Base-by-base conservation (phyloP, 2,329 filamentous ascomycete genomes). In the Aspergillus sp. region DNA sequence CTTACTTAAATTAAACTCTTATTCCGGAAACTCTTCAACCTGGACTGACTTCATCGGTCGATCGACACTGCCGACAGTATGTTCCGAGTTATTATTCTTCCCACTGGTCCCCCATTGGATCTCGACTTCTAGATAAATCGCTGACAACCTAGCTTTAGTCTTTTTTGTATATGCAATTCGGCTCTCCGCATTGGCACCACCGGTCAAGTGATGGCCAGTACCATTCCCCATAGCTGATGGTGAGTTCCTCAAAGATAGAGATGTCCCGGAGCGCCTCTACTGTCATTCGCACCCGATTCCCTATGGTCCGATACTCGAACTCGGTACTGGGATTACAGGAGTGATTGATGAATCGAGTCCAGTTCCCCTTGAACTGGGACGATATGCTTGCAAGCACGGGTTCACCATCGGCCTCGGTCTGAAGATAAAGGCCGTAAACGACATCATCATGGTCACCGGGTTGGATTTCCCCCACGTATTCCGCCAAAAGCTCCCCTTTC, bases 321-420 rank as follows among this genome's bases (percentile, higher is more conserved):
- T 18, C 6, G 2, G 63, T 66, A 12, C 57, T 59, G 12, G 73
- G 42, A 2, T 71, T 62, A 61, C 75, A 77, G 1, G 71, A 75
- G 54, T 76, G 75, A 54, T 73, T 77, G 36, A 74, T 64, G 47
- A 67, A 77, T 16, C 75, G 68, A 5, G 72, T 74, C 63, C 73
- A 77, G 50, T 73, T 75, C 6, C 73, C 73, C 52, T 60, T 62
- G 4, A 51, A 46, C 16, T 63, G 61, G 6, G 70, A 59, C 39
- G 61, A 63, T 45, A 72, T 63, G 4, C 54, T 18, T 29, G 54
- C 63, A 24, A 58, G 24, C 14, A 31, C 42, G 18, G 18, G 1
- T 4, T 58, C 10, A 45, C 18, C n/a, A 9, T 9, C 7, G 18
- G 11, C 9, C 7, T 16, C 16, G 45, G 9, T 18, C 9, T 24